These are phyloP conservation scores for Paramecium tetraurelia DNA, from an alignment of 73 alveolate genomes.

Conservation along the genomic window DNA sequence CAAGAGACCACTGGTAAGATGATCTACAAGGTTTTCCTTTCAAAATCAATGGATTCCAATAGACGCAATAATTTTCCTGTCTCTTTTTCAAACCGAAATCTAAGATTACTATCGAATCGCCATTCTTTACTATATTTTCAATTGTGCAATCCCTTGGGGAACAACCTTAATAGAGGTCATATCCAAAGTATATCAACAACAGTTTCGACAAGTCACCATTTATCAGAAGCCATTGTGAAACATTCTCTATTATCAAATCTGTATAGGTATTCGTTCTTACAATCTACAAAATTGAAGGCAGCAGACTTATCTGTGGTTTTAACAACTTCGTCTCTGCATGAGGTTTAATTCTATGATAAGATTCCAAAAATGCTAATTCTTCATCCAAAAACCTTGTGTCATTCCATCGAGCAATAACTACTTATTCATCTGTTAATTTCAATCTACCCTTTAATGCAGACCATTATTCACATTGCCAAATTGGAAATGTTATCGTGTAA, in stretches of 20 bases:
- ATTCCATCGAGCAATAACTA: neutral
- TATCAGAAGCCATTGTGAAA: neutral
- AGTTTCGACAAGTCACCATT: conserved; percentile 40
- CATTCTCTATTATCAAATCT: neutral
- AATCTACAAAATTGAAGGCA: conserved; percentile 24
- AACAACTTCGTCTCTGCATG: neutral
- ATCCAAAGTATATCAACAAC: neutral
- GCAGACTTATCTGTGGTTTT: neutral
- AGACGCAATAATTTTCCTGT: neutral
- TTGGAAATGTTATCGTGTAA: conserved; percentile 31
- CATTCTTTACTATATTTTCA: conserved; percentile 36
- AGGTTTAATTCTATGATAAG: conserved; percentile 4
- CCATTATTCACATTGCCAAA: conserved; percentile 43
- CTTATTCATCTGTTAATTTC: conserved; percentile 17
- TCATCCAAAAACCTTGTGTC: conserved; percentile 26
- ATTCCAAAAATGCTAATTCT: conserved; percentile 15
- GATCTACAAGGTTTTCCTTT: conserved; percentile 14
- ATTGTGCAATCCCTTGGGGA: conserved; percentile 41
- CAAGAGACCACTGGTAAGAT: conserved; percentile 17
- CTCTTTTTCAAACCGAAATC: conserved; percentile 38
- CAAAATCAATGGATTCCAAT: conserved; percentile 39
- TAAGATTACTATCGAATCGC: conserved; percentile 19
- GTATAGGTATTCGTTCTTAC: conserved; percentile 16
- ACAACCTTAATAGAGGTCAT: neutral
- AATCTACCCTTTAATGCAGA: conserved; percentile 39